Evolutionary conservation across 2,329 filamentous ascomycete genomes (phyloP), one percentile per base, ranked within the genome.

Genomic region (Malbranchea zuffiana): DNA sequence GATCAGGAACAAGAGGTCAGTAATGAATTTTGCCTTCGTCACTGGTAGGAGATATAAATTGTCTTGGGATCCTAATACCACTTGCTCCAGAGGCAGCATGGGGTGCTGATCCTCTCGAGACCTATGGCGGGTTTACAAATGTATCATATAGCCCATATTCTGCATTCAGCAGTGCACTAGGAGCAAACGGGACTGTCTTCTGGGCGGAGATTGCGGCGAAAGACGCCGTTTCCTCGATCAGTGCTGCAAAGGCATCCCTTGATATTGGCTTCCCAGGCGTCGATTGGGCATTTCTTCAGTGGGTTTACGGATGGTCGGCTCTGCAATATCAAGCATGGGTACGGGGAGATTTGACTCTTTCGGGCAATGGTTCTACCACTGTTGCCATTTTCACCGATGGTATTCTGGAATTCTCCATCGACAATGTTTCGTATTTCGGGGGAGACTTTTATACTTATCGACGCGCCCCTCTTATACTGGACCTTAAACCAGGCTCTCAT

Each of bases 261-360:
- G 56, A 51, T 33, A 49, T 75, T 17, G 49, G 50, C 16, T 74
- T 72, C 47, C 57, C 62, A 6, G 53, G 68, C 5, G 56, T 73
- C n/a, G 62, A 75, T 41, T 75, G 71, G 71, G 47, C 55, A 11
- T 67, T 66, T 32, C 53, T 74, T 27, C 67, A 68, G 43, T 53
- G 60, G 8, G 55, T 74, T 8, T 75, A 76, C 49, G 73, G 73
- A 30, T 77, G 72, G 73, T 60, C 71, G 32, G 69, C 68, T 12
- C 54, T 71, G 8, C 72, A 76, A 47, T 75, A 69, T 51, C 72
- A 75, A 49, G 68, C 66, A 6, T 77, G 72, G 72, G 61, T 64
- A 17, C 61, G 71, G 32, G 72, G 72, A 23, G 52, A 59, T 35
- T 52, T 72, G n/a, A 50, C 53, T 12, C 51, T 72, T 4, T 35